Conservation (phyloP, 2,329 filamentous ascomycete species). For the Cladorrhinum sp. region DNA sequence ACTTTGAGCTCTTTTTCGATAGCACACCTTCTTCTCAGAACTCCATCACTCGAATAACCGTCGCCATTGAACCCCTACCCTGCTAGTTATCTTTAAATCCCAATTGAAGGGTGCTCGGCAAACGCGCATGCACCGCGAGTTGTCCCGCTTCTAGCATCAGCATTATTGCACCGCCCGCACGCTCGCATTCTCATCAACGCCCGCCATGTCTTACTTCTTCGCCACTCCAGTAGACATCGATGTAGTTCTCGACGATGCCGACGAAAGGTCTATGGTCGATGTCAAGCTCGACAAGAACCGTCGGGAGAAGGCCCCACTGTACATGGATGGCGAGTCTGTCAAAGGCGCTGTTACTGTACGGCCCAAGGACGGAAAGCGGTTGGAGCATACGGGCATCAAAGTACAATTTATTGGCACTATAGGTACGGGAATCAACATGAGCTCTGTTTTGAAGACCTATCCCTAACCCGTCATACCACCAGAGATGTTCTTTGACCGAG, state of each 20-base stretch:
- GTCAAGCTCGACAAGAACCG: slow-evolving; percentile 98
- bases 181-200: neutral
- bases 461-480: neutral
- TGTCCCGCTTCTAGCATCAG: neutral
- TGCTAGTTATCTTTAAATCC: neutral
- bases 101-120: neutral
- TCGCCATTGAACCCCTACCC: neutral
- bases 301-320: slow-evolving; percentile 92
- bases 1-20: neutral
- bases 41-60: neutral
- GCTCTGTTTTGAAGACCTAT: slow-evolving; percentile 6
- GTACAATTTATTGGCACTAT: slow-evolving; percentile 99
- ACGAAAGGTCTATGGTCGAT: slow-evolving; percentile 92
- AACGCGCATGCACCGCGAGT: neutral
- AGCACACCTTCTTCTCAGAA: neutral
- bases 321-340: slow-evolving; percentile 97
- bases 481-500: slow-evolving; percentile 99
- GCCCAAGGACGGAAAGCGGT: slow-evolving; percentile 94
- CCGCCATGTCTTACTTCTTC: slow-evolving; percentile 86
- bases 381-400: slow-evolving; percentile 99
- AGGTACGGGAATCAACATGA: slow-evolving; percentile 51
- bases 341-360: slow-evolving; percentile 93
- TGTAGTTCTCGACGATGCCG: slow-evolving; percentile 91
- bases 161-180: too few relatives aligned
- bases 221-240: slow-evolving; percentile 98